Evolutionary conservation across 2,329 filamentous ascomycete genomes (phyloP).

Genomic region (Beauveria asiatica): DNA sequence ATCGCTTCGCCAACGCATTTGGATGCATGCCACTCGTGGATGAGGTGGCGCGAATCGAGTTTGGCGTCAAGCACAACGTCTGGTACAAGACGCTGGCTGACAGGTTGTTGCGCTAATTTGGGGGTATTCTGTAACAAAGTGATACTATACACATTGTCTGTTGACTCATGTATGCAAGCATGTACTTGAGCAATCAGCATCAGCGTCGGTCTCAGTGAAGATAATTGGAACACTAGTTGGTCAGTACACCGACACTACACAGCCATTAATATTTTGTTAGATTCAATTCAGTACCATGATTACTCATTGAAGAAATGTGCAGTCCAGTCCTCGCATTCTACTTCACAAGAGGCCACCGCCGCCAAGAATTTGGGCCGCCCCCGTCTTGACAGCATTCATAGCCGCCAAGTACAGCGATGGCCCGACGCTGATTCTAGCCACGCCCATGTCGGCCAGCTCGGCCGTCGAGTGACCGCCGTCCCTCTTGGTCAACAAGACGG

Average conservation of each 20-base stretch:
- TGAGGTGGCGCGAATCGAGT: conserved; percentile 1
- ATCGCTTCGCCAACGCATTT: conserved; percentile 26
- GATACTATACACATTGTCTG: neutral
- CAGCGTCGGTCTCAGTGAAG: neutral
- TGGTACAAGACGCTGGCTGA: neutral
- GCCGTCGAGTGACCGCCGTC: conserved; percentile 32
- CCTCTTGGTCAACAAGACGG: conserved; percentile 34
- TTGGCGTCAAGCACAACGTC: neutral
- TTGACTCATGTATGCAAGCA: neutral
- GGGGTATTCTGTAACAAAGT: too few relatives aligned
- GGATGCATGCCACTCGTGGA: conserved; percentile 25
- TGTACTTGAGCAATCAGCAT: neutral
- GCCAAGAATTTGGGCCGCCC: conserved; percentile 23
- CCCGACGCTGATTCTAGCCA: conserved; percentile 48
- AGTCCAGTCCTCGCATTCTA: neutral
- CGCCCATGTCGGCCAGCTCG: conserved; percentile 39
- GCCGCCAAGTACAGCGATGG: conserved; percentile 36
- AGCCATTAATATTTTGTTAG: neutral
- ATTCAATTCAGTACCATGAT: neutral
- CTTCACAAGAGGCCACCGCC: conserved; percentile 13
- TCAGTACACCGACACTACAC: neutral
- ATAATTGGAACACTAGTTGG: neutral
- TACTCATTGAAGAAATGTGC: neutral
- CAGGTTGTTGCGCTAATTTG: neutral
- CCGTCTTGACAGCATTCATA: conserved; percentile 28